phyloP scores from a whole-genome alignment of 257 asterid genomes.

The Jaltomata sinuosa region DNA sequence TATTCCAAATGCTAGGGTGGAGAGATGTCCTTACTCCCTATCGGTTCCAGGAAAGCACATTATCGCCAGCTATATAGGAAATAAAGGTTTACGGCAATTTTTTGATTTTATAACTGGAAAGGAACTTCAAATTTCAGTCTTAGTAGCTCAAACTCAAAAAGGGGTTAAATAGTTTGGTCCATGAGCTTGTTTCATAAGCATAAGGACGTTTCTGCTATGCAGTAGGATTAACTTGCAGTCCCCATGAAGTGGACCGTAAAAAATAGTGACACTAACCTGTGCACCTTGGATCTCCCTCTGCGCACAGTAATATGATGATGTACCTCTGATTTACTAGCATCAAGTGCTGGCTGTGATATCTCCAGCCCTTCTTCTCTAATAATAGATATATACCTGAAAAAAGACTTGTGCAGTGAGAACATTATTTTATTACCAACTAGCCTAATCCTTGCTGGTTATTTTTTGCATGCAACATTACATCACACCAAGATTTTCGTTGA shows the following conservation, averaged over 20 bases:
- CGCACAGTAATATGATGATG: conserved; percentile 73
- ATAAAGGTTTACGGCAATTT: background rate
- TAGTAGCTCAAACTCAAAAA: background rate
- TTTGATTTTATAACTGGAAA: background rate
- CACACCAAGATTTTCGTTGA: background rate
- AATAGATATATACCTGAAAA: conserved; percentile 53
- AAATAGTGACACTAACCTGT: conserved; percentile 42
- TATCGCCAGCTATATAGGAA: background rate
- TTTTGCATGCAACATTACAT: background rate
- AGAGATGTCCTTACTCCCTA: background rate
- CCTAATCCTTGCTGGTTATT: background rate
- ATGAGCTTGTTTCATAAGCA: background rate
- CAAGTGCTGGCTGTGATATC: conserved; percentile 82
- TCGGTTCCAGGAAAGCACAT: background rate
- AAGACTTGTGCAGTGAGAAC: background rate
- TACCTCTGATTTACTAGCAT: conserved; percentile 46
- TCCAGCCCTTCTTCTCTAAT: conserved; percentile 71
- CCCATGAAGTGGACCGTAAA: background rate
- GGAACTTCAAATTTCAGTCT: background rate
- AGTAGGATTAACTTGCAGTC: background rate
- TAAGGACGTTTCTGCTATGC: background rate
- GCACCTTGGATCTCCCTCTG: conserved; percentile 45
- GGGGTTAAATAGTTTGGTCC: background rate
- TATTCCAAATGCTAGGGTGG: background rate
- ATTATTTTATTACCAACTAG: background rate